Evolutionary conservation across 2,329 filamentous ascomycete species (phyloP).

Genomic region (Nemania diffusa): DNA sequence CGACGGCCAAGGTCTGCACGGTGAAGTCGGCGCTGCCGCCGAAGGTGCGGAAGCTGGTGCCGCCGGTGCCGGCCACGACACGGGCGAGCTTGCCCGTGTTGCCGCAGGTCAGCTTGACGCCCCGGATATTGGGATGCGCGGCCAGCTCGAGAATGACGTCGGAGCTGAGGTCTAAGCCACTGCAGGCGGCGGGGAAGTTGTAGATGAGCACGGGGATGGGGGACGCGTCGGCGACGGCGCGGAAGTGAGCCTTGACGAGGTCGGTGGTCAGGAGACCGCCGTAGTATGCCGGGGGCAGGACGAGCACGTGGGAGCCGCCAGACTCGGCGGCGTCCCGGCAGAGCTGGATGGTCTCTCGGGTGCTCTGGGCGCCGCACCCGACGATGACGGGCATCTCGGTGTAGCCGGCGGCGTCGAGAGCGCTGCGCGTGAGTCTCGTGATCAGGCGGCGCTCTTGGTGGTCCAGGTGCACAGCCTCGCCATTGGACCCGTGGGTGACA

Average conservation of each 20-base stretch:
- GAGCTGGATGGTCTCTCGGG: conserved; percentile 68
- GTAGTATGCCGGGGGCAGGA: conserved; percentile 73
- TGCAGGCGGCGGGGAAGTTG: conserved; percentile 76
- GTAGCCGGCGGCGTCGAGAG: conserved; percentile 67
- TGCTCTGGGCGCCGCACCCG: conserved; percentile 71
- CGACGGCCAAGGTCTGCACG: conserved; percentile 69
- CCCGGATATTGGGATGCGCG: conserved; percentile 60
- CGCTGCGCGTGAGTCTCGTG: conserved; percentile 67
- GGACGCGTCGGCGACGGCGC: conserved; percentile 67
- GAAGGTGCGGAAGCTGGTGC: conserved; percentile 67
- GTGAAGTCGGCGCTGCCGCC: conserved; percentile 74
- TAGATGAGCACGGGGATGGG: conserved; percentile 75
- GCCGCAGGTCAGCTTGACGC: conserved; percentile 64
- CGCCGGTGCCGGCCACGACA: conserved; percentile 55
- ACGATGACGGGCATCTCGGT: conserved; percentile 69
- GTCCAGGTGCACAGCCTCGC: conserved; percentile 76
- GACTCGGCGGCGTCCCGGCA: conserved; percentile 67
- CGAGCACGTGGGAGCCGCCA: conserved; percentile 69
- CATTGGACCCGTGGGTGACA: conserved; percentile 77
- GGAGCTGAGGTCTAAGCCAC: conserved; percentile 74
- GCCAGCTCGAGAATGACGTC: conserved; percentile 67
- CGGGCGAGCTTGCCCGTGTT: conserved; percentile 62
- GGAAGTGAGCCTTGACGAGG: conserved; percentile 71
- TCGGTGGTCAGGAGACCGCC: conserved; percentile 68
- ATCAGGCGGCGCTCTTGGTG: conserved; percentile 71